These are phyloP conservation scores for Fonsecaea pugnacius DNA, from an alignment of 2,329 filamentous ascomycete species.

Conservation along the genomic window DNA sequence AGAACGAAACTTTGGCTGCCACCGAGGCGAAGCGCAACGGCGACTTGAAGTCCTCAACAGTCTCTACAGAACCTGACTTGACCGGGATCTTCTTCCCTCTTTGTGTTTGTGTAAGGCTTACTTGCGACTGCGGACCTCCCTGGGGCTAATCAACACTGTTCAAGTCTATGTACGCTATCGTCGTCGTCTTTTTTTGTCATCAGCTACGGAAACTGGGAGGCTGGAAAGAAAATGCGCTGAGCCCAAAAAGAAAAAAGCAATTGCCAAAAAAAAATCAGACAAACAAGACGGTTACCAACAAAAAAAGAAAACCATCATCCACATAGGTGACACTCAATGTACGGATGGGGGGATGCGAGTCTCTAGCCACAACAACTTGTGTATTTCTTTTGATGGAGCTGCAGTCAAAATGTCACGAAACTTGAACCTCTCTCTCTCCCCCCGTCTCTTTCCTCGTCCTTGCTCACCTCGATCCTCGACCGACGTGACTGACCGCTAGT, in stretches of 20 bases:
- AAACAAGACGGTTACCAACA: neutral
- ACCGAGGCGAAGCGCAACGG: neutral
- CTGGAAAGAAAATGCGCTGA: neutral
- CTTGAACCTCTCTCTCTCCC: neutral
- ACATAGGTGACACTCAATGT: neutral
- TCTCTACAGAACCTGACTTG: neutral
- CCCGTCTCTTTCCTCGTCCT: neutral
- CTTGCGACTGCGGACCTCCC: neutral
- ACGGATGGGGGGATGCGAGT: slow-evolving; percentile 2
- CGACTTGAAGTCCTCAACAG: neutral
- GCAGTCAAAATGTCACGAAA: neutral
- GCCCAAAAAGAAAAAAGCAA: neutral
- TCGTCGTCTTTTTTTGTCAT: neutral
- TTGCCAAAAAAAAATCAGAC: neutral
- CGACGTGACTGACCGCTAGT: neutral
- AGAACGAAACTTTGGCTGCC: neutral
- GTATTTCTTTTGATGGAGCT: neutral
- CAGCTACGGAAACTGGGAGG: neutral
- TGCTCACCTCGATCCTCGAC: neutral
- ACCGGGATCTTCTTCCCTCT: neutral
- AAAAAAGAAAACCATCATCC: neutral
- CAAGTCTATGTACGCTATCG: slow-evolving; percentile 1
- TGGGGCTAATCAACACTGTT: neutral
- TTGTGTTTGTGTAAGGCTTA: neutral
- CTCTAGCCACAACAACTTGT: neutral